Conservation (phyloP, 352 stramenopile species). For the Globisporangium radiosum region DNA sequence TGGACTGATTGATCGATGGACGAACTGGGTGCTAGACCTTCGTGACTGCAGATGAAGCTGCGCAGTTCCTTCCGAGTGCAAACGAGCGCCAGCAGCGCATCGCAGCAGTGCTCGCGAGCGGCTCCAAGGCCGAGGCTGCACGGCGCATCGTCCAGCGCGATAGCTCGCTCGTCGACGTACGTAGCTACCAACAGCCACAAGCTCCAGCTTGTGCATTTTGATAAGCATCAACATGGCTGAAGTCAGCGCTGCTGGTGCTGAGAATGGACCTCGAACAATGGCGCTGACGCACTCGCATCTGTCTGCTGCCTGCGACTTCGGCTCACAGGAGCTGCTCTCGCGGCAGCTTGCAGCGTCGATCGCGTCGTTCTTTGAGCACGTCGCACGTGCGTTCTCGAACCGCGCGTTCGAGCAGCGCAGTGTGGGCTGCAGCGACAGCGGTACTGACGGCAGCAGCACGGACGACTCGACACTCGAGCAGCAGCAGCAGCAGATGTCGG, state of each 20-base stretch:
- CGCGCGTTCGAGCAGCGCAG: conserved; percentile 11
- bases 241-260: too few relatives aligned
- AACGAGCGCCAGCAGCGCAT: conserved; percentile 9
- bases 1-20: neutral
- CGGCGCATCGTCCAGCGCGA: conserved; percentile 19
- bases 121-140: conserved; percentile 11
- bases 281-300: too few relatives aligned
- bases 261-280: too few relatives aligned
- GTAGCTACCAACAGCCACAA: neutral
- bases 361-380: conserved; percentile 28
- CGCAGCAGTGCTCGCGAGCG: conserved; percentile 3
- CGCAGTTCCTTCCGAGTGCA: conserved; percentile 21
- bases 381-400: conserved; percentile 22
- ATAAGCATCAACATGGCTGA: too few relatives aligned
- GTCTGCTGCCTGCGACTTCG: too few relatives aligned
- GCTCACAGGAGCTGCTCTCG: conserved; percentile 26
- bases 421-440: neutral
- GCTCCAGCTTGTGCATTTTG: too few relatives aligned
- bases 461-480: neutral
- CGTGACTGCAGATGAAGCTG: conserved; percentile 17
- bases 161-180: conserved; percentile 32
- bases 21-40: conserved; percentile 1
- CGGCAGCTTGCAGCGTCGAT: conserved; percentile 29
- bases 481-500: too few relatives aligned
- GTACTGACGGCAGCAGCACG: neutral